Percentiles rank a stretch among this genome's conserved stretches.
These are phyloP conservation scores for Ganoderma boninense DNA, from an alignment of 1,284 basidiomycete genomes.

Conservation along the genomic window DNA sequence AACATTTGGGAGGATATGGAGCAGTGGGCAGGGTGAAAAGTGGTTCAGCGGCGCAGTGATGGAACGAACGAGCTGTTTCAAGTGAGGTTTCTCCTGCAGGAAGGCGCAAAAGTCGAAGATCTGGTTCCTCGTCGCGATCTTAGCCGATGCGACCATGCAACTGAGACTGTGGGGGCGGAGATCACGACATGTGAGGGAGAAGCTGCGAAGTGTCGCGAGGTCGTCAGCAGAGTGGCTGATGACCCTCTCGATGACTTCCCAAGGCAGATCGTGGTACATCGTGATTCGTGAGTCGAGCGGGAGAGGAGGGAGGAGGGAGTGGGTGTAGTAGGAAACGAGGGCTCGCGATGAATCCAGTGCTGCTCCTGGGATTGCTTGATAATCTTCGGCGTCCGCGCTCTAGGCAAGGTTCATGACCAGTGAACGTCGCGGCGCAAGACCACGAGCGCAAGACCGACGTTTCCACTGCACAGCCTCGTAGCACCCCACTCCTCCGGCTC, in stretches of 20 bases:
- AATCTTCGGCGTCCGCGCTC: too few relatives aligned
- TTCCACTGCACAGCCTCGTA: too few relatives aligned
- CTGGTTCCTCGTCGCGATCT: neutral
- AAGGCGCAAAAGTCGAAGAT: neutral
- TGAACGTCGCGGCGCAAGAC: too few relatives aligned
- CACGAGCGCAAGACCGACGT: too few relatives aligned
- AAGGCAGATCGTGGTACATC: neutral
- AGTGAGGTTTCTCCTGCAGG: neutral
- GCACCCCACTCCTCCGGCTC: too few relatives aligned
- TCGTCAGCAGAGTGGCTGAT: neutral
- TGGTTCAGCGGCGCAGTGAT: neutral
- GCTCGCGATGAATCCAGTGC: too few relatives aligned
- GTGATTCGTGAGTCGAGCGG: neutral
- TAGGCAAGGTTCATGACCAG: too few relatives aligned
- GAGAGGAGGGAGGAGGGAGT: neutral
- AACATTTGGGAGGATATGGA: neutral
- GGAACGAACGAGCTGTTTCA: neutral
- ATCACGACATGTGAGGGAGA: neutral
- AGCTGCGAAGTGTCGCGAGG: neutral
- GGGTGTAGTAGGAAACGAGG: neutral
- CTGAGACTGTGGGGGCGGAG: neutral
- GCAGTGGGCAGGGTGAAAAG: neutral
- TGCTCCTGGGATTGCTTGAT: too few relatives aligned
- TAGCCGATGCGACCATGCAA: neutral
- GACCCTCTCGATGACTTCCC: constrained; percentile 4